Conservation (phyloP, 2,329 filamentous ascomycete species). For the Biscogniauxia mediterranea region DNA sequence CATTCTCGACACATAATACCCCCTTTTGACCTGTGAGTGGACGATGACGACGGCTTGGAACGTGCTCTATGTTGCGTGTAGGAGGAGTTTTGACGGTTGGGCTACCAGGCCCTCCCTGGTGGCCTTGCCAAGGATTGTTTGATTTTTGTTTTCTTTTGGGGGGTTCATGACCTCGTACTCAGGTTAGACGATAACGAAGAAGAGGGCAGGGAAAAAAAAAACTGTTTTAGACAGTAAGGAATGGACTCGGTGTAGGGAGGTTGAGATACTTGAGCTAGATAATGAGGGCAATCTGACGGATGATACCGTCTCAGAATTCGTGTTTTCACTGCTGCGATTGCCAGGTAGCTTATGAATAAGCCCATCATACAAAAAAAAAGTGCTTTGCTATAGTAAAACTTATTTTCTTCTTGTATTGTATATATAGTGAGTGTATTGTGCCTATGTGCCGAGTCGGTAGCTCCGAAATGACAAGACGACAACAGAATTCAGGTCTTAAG, state of each 20-base stretch:
- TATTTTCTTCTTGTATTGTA: no score
- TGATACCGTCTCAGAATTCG: not conserved
- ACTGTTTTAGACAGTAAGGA: not conserved
- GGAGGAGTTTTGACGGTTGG: not conserved
- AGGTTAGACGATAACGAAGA: not conserved
- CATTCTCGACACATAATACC: not conserved
- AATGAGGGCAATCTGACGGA: not conserved
- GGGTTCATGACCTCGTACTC: not conserved
- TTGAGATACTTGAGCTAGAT: not conserved
- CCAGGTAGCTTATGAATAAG: not conserved
- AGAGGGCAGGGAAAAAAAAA: not conserved
- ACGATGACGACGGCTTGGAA: not conserved
- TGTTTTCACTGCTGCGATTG: not conserved
- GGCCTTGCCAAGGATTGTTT: not conserved
- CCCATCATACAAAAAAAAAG: not conserved
- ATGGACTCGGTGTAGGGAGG: no score
- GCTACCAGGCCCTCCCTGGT: not conserved
- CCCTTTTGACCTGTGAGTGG: not conserved
- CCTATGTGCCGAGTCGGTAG: no score
- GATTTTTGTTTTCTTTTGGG: not conserved
- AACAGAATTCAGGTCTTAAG: no score
- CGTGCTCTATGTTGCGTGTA: not conserved
- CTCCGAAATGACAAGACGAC: no score
- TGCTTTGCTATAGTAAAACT: not conserved
- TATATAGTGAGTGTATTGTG: no score